Base-by-base conservation (phyloP, 768 basidiomycete species). In the Hygrophorus russula region DNA sequence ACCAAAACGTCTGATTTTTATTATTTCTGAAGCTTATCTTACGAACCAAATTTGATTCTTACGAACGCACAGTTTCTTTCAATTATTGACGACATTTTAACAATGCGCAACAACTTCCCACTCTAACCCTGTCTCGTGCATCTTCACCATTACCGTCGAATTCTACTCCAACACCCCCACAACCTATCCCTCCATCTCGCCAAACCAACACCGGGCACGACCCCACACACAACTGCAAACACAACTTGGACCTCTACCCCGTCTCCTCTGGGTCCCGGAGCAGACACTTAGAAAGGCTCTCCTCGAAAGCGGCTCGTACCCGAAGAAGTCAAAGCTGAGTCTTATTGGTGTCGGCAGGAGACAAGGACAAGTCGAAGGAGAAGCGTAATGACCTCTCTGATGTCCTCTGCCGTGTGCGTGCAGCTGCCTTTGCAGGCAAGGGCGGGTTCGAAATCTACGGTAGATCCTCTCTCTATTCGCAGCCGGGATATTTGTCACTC, bases 391-490 rank as follows among this genome's bases (percentile, higher is more conserved):
- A 83, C 52, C 62, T 82, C 35, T 77, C 75, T 2, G 82, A 83
- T 46, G 76, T 75, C 31, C 65, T 71, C 5, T 60, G 77, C 19
- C 71, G 74, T 19, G 68, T 78, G 2, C 69, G 70, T 7, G 65
- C 50, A 7, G 38, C 45, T 33, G 53, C 43, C 48, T 56, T 20
- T 5, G 47, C 57, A 10, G 63, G 63, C 2, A 59, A 60, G 14
- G 63, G 71, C 4, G 76, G 76, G 1, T 79, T 83, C 52, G 83
- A 87, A 50, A 83, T 87, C 36, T 72, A 69, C 50, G n/a, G 80
- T 86, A 7, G 84, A 86, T 49, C 75, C 78, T n/a, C 49, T 50
- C n/a, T 54, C 51, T 40, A 49, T 49, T 57, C 35, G 48, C 55
- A 43, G 46, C 39, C 43, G 13, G 13, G 53, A 73, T 61, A 46